Evolutionary conservation across 2,329 filamentous ascomycete genomes (phyloP), one percentile per base, ranked within the genome.

Genomic region (Botrytis porri): DNA sequence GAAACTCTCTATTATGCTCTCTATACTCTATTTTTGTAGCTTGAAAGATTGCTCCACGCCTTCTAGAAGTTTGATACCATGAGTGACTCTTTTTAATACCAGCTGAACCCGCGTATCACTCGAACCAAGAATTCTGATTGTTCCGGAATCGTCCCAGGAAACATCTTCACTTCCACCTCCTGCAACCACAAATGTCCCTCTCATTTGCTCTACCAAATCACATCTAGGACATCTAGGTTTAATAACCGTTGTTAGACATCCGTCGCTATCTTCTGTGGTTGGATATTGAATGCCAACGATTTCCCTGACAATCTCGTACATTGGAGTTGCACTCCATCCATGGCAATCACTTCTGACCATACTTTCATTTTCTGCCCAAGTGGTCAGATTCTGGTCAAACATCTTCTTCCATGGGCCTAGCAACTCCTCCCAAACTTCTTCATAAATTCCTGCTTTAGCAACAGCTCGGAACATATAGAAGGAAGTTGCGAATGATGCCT

Each of bases 301-400:
- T 16, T 70, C 57, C 8, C 57, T 61, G 12, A n/a, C 29, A 70
- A 48, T 51, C 39, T 70, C 67, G 39, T 70, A 70, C 57, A 45
- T 51, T 6, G 67, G 41, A 35, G 69, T 57, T 25, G 60, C 60
- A 71, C 45, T 71, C 69, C 60, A 71, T 29, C 60, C 32, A 39
- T 54, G 69, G n/a, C 32, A 71, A 25, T 59, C 60, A 14, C 59
- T 63, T 57, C 60, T 48, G 12, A 71, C 69, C 60, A 71, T 71
- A 43, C 35, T 57, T 54, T 57, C 69, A 57, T 35, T 65, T 35
- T 71, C 43, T n/a, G 60, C 60, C 60, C 45, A 65, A 41, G 61
- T 71, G 18, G 60, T 71, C 43, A 71, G 25, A 43, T 64, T 43
- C 25, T 57, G 60, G 45, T 64, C 43, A 43, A 57, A 10, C 69